Percentiles rank a stretch among this genome's conserved stretches.
Evolutionary conservation across 495 filamentous ascomycete genomes (phyloP).

Genomic region (Amniculicola lignicola): DNA sequence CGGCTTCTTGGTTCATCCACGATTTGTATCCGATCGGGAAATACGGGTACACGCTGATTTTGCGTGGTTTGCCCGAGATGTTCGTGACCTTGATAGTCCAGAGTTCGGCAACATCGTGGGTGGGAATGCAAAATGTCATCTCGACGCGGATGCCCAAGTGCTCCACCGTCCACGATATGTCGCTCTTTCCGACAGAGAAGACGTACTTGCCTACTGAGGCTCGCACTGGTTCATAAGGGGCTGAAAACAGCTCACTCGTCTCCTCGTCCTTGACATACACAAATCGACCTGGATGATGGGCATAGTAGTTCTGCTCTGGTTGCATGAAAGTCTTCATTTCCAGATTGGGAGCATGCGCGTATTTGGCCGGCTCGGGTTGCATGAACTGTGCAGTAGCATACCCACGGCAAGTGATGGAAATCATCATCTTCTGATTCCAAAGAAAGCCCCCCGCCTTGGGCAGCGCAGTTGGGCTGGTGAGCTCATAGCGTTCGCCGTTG

Average conservation of each 20-base stretch:
- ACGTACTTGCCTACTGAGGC: conserved; percentile 48
- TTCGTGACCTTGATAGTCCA: conserved; percentile 56
- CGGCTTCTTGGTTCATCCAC: conserved; percentile 59
- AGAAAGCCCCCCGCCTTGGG: conserved; percentile 56
- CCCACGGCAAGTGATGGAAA: conserved; percentile 55
- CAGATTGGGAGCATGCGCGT: conserved; percentile 54
- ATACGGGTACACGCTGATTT: conserved; percentile 53
- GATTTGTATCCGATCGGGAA: conserved; percentile 60
- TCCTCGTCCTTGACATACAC: conserved; percentile 60
- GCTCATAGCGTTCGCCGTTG: conserved; percentile 54
- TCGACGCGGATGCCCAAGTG: conserved; percentile 50
- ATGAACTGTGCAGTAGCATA: conserved; percentile 58
- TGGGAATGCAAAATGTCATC: conserved; percentile 53
- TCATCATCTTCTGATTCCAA: conserved; percentile 63
- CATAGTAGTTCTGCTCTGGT: conserved; percentile 57
- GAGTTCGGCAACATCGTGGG: conserved; percentile 53
- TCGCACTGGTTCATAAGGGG: conserved; percentile 56
- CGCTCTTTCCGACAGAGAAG: conserved; percentile 55
- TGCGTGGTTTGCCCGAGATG: conserved; percentile 45
- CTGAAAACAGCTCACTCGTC: conserved; percentile 52
- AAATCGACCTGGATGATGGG: conserved; percentile 57
- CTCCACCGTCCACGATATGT: conserved; percentile 54
- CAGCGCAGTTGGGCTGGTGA: conserved; percentile 53
- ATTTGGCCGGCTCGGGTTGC: conserved; percentile 59
- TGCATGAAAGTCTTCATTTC: conserved; percentile 61